Conservation (phyloP, 352 stramenopile genomes). For the Pythium volutum region DNA sequence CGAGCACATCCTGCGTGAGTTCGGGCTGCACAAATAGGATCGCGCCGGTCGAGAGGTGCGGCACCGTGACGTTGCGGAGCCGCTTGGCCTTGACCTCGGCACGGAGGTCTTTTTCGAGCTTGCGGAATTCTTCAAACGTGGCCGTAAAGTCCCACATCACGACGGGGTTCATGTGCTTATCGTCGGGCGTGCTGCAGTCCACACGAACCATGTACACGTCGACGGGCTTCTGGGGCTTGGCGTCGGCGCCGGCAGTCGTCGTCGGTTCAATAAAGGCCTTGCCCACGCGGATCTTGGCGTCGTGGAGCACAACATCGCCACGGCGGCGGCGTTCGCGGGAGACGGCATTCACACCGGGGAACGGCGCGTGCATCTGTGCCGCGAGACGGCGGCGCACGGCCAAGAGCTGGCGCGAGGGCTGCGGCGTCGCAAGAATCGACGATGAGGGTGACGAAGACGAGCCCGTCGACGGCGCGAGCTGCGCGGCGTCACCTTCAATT, state of each 20-base stretch:
- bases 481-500: background rate
- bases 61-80: slow-evolving; percentile 40
- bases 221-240: slow-evolving; percentile 32
- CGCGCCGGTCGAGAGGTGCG: slow-evolving; percentile 59
- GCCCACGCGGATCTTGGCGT: slow-evolving; percentile 69
- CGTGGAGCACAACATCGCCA: slow-evolving; percentile 42
- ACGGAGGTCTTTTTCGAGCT: slow-evolving; percentile 64
- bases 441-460: too few species aligned
- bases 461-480: slow-evolving; percentile 1
- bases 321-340: slow-evolving; percentile 50
- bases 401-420: slow-evolving; percentile 13
- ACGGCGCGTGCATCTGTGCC: slow-evolving; percentile 35
- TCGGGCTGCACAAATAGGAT: slow-evolving; percentile 69
- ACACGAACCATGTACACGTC: slow-evolving; percentile 79
- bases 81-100: slow-evolving; percentile 63
- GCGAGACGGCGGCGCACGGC: slow-evolving; percentile 42
- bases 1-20: slow-evolving; percentile 65
- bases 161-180: slow-evolving; percentile 85
- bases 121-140: slow-evolving; percentile 75
- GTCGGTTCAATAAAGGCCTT: slow-evolving; percentile 60
- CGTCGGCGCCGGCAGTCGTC: background rate
- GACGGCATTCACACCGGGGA: slow-evolving; percentile 53
- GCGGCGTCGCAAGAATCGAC: slow-evolving; percentile 3
- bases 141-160: slow-evolving; percentile 85
- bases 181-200: slow-evolving; percentile 45